These are phyloP conservation scores for Ophiostoma piceae DNA, from an alignment of 2,329 filamentous ascomycete genomes.

Conservation along the genomic window DNA sequence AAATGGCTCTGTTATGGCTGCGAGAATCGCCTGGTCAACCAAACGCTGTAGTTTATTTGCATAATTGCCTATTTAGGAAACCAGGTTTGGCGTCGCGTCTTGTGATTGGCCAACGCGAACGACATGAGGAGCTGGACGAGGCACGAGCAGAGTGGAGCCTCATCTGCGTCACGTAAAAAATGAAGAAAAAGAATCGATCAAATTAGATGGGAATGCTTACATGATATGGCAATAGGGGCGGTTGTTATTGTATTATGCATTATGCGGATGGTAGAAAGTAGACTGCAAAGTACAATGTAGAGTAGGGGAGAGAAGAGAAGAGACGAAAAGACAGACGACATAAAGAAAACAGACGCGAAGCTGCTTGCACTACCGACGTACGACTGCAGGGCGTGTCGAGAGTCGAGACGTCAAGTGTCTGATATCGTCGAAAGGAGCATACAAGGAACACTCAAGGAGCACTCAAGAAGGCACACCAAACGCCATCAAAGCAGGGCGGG, in stretches of 20 bases:
- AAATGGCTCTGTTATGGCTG: slow-evolving; percentile 12
- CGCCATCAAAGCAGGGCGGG: slow-evolving; percentile 9
- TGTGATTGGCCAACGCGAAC: slow-evolving; percentile 28
- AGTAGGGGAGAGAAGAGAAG: background rate
- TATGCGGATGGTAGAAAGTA: background rate
- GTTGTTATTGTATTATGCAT: background rate
- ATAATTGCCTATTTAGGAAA: slow-evolving; percentile 27
- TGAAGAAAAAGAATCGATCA: background rate
- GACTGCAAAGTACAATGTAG: background rate
- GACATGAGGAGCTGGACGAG: slow-evolving; percentile 23
- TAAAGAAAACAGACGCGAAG: background rate
- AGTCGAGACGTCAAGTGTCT: slow-evolving; percentile 1
- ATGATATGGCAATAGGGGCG: background rate
- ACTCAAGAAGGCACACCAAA: background rate
- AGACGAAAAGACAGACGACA: background rate
- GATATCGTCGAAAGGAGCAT: background rate
- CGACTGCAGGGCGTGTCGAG: slow-evolving; percentile 14
- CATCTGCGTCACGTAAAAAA: slow-evolving; percentile 25
- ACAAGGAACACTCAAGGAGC: background rate
- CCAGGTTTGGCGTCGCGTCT: slow-evolving; percentile 24
- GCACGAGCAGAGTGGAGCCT: slow-evolving; percentile 24
- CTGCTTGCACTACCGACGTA: background rate
- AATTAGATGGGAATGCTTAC: slow-evolving; percentile 12
- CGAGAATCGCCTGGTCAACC: slow-evolving; percentile 27
- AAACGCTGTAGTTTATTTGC: slow-evolving; percentile 24